Percentiles rank a stretch among this genome's conserved stretches.
These are phyloP conservation scores for Ambrosiella xylebori DNA, from an alignment of 2,329 filamentous ascomycete genomes.

Conservation along the genomic window DNA sequence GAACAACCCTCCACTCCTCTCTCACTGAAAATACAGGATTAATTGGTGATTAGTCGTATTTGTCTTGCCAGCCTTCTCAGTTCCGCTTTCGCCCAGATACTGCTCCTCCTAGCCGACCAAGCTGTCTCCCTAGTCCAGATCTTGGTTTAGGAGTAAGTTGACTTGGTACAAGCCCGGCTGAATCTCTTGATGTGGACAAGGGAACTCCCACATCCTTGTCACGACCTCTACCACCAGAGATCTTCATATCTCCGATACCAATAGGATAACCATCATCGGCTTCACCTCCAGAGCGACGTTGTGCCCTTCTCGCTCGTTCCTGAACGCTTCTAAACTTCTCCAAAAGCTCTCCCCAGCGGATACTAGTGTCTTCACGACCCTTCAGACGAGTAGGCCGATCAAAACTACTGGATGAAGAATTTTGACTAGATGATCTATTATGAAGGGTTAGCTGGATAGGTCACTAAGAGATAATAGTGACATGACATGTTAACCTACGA, in stretches of 20 bases:
- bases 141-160: slow-evolving; percentile 34
- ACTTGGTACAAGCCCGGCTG: slow-evolving; percentile 22
- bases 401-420: slow-evolving; percentile 46
- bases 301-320: slow-evolving; percentile 60
- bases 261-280: slow-evolving; percentile 31
- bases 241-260: slow-evolving; percentile 26
- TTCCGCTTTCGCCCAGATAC: slow-evolving; percentile 46
- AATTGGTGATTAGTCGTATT: neutral
- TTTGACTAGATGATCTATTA: slow-evolving; percentile 27
- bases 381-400: slow-evolving; percentile 65
- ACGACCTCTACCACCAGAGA: slow-evolving; percentile 25
- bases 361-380: slow-evolving; percentile 62
- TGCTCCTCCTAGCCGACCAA: slow-evolving; percentile 55
- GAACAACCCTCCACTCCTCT: too few relatives aligned
- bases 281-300: slow-evolving; percentile 38
- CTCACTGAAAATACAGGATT: too few relatives aligned
- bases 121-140: slow-evolving; percentile 47
- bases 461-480: neutral
- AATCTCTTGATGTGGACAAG: slow-evolving; percentile 26
- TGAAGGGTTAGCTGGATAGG: neutral
- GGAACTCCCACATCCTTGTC: slow-evolving; percentile 19
- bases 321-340: slow-evolving; percentile 91
- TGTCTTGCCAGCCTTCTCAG: neutral
- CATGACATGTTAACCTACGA: slow-evolving; percentile 35
- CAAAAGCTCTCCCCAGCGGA: slow-evolving; percentile 81